Base-by-base conservation (phyloP, 139 green algal genomes). In the Dunaliella primolecta region DNA sequence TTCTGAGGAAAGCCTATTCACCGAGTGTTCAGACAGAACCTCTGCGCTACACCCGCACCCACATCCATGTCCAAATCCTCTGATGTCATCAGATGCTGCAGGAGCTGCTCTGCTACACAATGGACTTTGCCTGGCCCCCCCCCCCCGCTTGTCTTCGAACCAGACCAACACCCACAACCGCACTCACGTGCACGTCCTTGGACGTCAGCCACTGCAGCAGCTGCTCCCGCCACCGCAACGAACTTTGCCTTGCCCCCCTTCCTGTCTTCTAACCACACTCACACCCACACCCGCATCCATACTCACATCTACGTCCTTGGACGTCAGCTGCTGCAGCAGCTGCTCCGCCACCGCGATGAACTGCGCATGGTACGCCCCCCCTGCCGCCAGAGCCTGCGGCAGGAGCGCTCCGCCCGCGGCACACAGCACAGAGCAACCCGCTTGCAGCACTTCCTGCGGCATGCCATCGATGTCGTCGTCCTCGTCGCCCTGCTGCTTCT, bases 321-420 rank as follows among this genome's bases (percentile, higher is more conserved):
- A 83, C 31, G 80, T 64, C 38, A 93, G 81, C 82, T 86, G 76
- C 55, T 78, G 74, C 79, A 94, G 79, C 81, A 92, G 83, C 84
- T 89, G 91, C 57, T 84, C 82, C 77, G 85, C 87, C 29, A 89
- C 75, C 37, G 27, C 30, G 31, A 37, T 64, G 27, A 92, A 86
- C 32, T 89, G 74, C 0, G 3, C 46, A 29, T 87, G 70, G 37
- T 80, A 15, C 23, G 35, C 30, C 15, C 75, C 77, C 21, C 85
- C 80, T 1, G 71, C 83, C 7, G 76, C 81, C 46, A 94, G 88
- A 11, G 84, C 82, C 1, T 38, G 75, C 15, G 80, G 35, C 56
- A 92, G 85, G 81, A 90, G 80, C 30, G 85, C 86, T 0, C 35
- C 55, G 2, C 81, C 91, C 0, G 81, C 85, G 1, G 88, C 84